phyloP scores from a whole-genome alignment of 306 rosid species.

The Vigna hirtella region DNA sequence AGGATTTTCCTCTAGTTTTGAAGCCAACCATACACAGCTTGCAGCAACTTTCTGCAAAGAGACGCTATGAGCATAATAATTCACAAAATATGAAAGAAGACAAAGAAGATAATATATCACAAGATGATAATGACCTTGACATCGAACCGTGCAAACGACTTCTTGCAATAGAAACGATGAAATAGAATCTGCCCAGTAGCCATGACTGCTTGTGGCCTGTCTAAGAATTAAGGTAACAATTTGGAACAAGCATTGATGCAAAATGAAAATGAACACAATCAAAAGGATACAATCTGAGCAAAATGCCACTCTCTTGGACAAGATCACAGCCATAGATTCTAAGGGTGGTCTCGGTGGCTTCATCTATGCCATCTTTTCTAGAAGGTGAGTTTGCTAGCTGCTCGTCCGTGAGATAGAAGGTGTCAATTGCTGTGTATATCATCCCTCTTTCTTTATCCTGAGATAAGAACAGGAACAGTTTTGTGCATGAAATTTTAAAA shows the following conservation, averaged over 20 bases:
- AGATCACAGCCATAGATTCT: conserved; percentile 96
- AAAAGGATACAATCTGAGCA: conserved; percentile 75
- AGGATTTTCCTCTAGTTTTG: conserved; percentile 91
- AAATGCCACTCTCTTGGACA: conserved; percentile 93
- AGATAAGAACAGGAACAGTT: not conserved
- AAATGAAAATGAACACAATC: not conserved
- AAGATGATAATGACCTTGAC: conserved; percentile 65
- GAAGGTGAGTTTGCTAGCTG: conserved; percentile 75
- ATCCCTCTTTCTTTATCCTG: conserved; percentile 45
- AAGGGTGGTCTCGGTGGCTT: conserved; percentile 76
- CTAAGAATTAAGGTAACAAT: conserved; percentile 44
- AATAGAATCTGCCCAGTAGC: conserved; percentile 96
- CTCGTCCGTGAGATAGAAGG: conserved; percentile 80
- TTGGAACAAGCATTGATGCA: conserved; percentile 24
- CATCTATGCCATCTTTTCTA: conserved; percentile 82
- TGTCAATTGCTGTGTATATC: conserved; percentile 92
- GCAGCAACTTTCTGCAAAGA: conserved; percentile 92
- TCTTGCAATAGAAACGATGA: conserved; percentile 95
- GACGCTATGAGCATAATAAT: conserved; percentile 14
- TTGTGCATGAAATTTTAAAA: not conserved
- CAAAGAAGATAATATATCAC: not conserved
- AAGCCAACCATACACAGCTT: conserved; percentile 96
- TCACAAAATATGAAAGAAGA: not conserved
- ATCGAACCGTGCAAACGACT: conserved; percentile 90
- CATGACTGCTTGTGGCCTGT: conserved; percentile 96